Evolutionary conservation across 2,329 filamentous ascomycete genomes (phyloP), one percentile per base, ranked within the genome.

Genomic region (Colletotrichum simmondsii): DNA sequence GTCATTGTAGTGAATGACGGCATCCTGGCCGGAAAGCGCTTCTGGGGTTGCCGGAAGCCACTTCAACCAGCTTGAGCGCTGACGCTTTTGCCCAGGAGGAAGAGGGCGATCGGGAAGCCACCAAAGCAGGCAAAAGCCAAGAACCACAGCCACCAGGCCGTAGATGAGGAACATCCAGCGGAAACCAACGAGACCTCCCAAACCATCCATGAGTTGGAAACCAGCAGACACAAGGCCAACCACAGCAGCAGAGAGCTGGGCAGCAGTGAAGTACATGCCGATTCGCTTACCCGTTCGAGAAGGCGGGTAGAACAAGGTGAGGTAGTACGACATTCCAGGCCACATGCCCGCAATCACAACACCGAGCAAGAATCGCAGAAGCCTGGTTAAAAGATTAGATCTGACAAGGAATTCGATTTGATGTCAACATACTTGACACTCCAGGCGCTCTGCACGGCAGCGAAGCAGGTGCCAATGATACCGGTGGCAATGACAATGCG

Each of bases 161-260:
- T 95, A 98, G 24, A 98, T 83, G 59, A 98, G 87, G 79, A 98
- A 97, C 95, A 98, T 98, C 94, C 94, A 97, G 75, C 93, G 92
- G 79, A 95, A 96, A 4, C 95, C 95, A 4, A 94, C 93, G 0
- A 97, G 87, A 0, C 94, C 94, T 4, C 89, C 87, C 0, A 88
- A 78, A 0, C 94, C 94, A 78, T 98, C 95, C 93, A 98, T 97
- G 79, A 96, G 86, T 82, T 98, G 95, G 79, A 98, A 97, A 0
- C 95, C 95, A 0, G 95, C 95, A 11, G 94, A 97, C 5, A 97
- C 95, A 4, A 98, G 88, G 2, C 95, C 95, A 2, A 97, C 95
- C 0, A 97, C 95, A 0, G 95, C 93, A 1, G 95, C 95, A 3
- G 95, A 97, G 30, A 98, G 90, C 80, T 98, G 95, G 0, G 94